Conservation (phyloP, 306 rosid genomes). For the Trifolium dubium region DNA sequence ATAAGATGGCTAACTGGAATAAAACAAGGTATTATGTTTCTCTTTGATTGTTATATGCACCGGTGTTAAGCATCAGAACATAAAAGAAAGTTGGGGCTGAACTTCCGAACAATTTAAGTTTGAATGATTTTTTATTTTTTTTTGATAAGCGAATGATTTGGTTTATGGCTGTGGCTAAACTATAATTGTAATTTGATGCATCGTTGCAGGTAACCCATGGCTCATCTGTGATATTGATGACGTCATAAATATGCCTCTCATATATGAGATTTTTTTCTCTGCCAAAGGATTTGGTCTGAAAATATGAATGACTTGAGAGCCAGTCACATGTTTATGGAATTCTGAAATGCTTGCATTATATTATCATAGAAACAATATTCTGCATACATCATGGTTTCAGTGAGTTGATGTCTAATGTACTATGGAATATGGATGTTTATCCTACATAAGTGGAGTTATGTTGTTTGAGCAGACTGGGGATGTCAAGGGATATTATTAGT, state of each 20-base stretch:
- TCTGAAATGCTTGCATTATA: slow-evolving; percentile 57
- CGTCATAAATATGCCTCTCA: slow-evolving; percentile 52
- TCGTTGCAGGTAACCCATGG: slow-evolving; percentile 77
- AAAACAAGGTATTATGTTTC: slow-evolving; percentile 70
- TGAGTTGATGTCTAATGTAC: slow-evolving; percentile 44
- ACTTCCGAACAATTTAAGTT: not conserved
- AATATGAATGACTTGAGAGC: slow-evolving; percentile 48
- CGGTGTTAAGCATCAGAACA: slow-evolving; percentile 5
- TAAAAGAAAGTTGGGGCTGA: not conserved
- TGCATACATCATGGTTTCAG: slow-evolving; percentile 48
- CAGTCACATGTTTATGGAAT: slow-evolving; percentile 53
- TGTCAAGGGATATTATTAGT: slow-evolving; percentile 27
- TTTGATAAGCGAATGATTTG: slow-evolving; percentile 12
- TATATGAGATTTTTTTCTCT: slow-evolving; percentile 48
- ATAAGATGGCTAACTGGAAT: slow-evolving; percentile 68
- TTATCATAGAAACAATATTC: slow-evolving; percentile 41
- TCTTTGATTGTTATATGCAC: not conserved
- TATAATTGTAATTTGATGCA: slow-evolving; percentile 10
- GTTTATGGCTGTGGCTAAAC: not conserved
- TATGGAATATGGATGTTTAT: slow-evolving; percentile 40
- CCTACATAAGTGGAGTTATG: slow-evolving; percentile 47
- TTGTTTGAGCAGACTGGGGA: slow-evolving; percentile 40
- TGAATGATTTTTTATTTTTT: slow-evolving; percentile 23
- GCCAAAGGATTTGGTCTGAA: slow-evolving; percentile 60
- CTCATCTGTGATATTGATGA: slow-evolving; percentile 41